Percentiles rank a stretch among this genome's conserved stretches.
These are phyloP conservation scores for Rosa persica DNA, from an alignment of 306 rosid species.

Conservation along the genomic window DNA sequence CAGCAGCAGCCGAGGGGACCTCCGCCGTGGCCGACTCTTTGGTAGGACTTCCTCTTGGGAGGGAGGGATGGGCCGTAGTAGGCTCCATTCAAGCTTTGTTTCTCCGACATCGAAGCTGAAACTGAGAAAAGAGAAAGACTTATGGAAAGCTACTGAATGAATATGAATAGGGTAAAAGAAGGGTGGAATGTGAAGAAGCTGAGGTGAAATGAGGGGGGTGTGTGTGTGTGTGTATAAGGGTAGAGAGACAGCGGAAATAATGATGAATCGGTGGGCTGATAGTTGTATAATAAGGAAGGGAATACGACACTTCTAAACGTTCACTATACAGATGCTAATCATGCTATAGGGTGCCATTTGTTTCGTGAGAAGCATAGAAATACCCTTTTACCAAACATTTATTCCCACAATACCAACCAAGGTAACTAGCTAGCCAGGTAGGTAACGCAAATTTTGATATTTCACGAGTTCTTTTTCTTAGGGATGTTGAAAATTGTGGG, in stretches of 20 bases:
- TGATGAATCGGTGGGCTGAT: not conserved
- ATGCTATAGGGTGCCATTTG: no score
- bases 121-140: not conserved
- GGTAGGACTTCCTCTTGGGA: slow-evolving; percentile 36
- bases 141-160: not conserved
- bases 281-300: not conserved
- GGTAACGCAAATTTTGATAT: no score
- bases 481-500: no score
- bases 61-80: slow-evolving; percentile 84
- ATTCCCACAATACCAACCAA: no score
- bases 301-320: not conserved
- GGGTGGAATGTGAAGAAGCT: not conserved
- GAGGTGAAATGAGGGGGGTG: not conserved
- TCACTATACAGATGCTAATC: no score
- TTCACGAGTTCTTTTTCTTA: no score
- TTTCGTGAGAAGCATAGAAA: no score
- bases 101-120: slow-evolving; percentile 38
- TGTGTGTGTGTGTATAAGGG: not conserved
- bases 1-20: slow-evolving; percentile 33
- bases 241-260: not conserved
- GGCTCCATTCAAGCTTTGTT: slow-evolving; percentile 64
- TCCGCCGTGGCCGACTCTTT: slow-evolving; percentile 38
- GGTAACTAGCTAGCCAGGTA: no score
- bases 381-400: no score
- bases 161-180: not conserved